phyloP scores from a whole-genome alignment of 768 basidiomycete genomes.

The Suillus paluster region DNA sequence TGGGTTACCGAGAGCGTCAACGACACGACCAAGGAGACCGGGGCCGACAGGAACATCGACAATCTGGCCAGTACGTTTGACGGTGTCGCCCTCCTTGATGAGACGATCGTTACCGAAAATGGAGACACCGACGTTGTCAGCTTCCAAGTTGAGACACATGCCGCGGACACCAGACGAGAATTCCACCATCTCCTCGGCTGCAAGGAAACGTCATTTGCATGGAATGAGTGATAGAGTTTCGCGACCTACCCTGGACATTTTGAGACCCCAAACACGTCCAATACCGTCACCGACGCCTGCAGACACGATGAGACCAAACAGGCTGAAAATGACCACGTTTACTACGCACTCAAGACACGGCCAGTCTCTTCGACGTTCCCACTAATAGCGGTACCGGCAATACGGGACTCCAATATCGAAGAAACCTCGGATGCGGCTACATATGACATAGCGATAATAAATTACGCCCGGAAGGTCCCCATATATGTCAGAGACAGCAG shows the following conservation, averaged over 20 bases:
- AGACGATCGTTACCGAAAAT: constrained; percentile 98
- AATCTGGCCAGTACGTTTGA: constrained; percentile 99
- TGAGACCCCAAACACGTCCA: constrained; percentile 98
- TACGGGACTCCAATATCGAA: constrained; percentile 98
- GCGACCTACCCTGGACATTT: constrained; percentile 89
- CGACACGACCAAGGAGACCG: constrained; percentile 96
- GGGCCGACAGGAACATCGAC: constrained; percentile 99
- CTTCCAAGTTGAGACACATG: constrained; percentile 99
- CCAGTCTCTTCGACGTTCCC: constrained; percentile 99
- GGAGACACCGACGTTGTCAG: constrained; percentile 99
- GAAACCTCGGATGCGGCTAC: constrained; percentile 98
- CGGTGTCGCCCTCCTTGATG: constrained; percentile 99
- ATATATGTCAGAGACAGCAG: constrained; percentile 18
- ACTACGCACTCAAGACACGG: constrained; percentile 89
- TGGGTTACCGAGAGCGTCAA: constrained; percentile 99
- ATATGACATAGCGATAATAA: constrained; percentile 38
- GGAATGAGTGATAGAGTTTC: constrained; percentile 3
- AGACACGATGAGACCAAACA: constrained; percentile 15
- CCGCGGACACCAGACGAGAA: constrained; percentile 99
- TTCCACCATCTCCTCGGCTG: constrained; percentile 99
- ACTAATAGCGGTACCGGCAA: constrained; percentile 87
- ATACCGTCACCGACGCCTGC: constrained; percentile 99
- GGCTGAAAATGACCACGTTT: neutral
- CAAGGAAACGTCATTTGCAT: constrained; percentile 10
- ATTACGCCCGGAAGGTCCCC: constrained; percentile 15